These are phyloP conservation scores for Fagopyrum homotropicum DNA, from an alignment of 148 eudicot species.

Conservation along the genomic window DNA sequence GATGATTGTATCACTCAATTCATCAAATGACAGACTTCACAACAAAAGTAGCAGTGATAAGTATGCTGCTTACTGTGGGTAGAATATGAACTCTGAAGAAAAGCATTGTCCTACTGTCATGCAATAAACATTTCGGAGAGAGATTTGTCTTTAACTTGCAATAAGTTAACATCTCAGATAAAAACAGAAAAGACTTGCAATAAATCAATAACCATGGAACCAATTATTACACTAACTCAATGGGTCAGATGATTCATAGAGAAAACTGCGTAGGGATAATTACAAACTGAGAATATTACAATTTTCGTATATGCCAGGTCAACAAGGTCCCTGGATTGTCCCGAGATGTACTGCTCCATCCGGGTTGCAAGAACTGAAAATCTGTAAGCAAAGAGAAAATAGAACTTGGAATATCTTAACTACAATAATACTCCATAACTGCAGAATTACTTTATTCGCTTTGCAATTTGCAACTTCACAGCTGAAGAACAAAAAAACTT, in stretches of 20 bases:
- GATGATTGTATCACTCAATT: too few species aligned
- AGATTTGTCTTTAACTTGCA: not conserved
- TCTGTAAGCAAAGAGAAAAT: constrained; percentile 24
- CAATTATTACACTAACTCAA: not conserved
- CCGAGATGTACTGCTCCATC: constrained; percentile 98
- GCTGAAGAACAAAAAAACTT: not conserved
- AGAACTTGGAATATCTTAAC: not conserved
- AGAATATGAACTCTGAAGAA: too few species aligned
- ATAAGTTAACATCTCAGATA: not conserved
- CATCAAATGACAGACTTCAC: too few species aligned
- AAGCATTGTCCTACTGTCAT: not conserved
- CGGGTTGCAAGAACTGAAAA: constrained; percentile 95
- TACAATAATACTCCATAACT: not conserved
- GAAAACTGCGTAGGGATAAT: not conserved
- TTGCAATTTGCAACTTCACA: not conserved
- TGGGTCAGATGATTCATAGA: not conserved
- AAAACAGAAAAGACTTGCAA: not conserved
- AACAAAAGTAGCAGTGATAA: too few species aligned
- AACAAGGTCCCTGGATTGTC: constrained; percentile 97
- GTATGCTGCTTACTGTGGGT: too few species aligned
- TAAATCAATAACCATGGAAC: not conserved
- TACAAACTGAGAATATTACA: constrained; percentile 33
- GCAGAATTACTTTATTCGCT: not conserved
- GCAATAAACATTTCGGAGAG: not conserved
- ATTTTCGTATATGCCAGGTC: constrained; percentile 89